Percentiles rank a stretch among this genome's conserved stretches.
Evolutionary conservation across 139 green algal species (phyloP).

Genomic region (Marvania coccoides): DNA sequence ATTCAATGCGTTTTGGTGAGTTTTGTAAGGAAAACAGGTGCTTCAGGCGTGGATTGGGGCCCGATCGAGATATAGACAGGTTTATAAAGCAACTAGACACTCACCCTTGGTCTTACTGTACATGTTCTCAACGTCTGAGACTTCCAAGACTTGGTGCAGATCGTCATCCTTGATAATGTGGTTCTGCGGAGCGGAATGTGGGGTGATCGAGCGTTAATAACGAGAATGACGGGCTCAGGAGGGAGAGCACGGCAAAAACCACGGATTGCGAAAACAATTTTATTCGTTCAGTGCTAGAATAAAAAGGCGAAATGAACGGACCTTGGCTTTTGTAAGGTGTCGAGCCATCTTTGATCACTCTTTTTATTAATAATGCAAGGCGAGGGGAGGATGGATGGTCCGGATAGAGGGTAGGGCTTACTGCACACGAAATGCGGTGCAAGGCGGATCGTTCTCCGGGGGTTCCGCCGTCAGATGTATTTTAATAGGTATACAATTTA

Average conservation of each 20-base stretch:
- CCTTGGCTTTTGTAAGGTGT: slow-evolving; percentile 6
- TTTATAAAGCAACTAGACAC: background rate
- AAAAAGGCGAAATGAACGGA: too few relatives aligned
- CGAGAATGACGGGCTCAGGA: too few relatives aligned
- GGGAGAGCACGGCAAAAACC: too few relatives aligned
- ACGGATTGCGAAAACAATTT: too few relatives aligned
- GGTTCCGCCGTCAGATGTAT: too few relatives aligned
- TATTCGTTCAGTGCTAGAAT: too few relatives aligned
- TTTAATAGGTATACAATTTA: too few relatives aligned
- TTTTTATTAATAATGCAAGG: background rate
- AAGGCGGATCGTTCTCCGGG: too few relatives aligned
- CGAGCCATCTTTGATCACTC: slow-evolving; percentile 1
- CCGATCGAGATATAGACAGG: background rate
- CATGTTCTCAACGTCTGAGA: background rate
- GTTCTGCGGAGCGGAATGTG: too few relatives aligned
- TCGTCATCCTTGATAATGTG: slow-evolving; percentile 30
- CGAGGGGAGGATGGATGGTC: background rate
- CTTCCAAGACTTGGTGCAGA: slow-evolving; percentile 19
- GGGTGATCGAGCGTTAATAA: too few relatives aligned
- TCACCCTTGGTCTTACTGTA: slow-evolving; percentile 29
- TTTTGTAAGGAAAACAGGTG: background rate
- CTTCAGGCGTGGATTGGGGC: background rate
- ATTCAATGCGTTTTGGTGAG: background rate
- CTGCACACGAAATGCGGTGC: too few relatives aligned
- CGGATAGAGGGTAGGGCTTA: background rate